These are phyloP conservation scores for Cyclostephanos invisitatus DNA, from an alignment of 108 stramenopile genomes.

Conservation along the genomic window DNA sequence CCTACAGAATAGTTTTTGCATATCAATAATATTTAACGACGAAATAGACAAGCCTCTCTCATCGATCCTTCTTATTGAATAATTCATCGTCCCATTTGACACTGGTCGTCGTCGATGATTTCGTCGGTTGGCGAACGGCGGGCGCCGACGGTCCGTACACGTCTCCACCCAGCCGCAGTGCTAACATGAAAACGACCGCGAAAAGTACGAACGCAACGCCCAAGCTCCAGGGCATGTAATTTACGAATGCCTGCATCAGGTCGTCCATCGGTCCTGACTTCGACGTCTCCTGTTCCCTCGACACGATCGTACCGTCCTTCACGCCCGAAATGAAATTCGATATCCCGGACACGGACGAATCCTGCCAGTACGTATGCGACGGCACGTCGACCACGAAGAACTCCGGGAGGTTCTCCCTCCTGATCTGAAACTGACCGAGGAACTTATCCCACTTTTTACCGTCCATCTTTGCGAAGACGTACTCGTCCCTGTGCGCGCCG, in stretches of 20 bases:
- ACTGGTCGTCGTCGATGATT: too few species aligned
- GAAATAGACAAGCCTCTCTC: not conserved
- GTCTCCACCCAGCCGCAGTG: not conserved
- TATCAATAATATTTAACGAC: too few species aligned
- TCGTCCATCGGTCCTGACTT: slow-evolving; percentile 29
- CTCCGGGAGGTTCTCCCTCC: slow-evolving; percentile 59
- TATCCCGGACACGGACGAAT: slow-evolving; percentile 40
- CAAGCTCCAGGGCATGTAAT: slow-evolving; percentile 56
- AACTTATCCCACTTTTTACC: slow-evolving; percentile 77
- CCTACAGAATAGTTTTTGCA: too few species aligned
- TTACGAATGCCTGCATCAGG: slow-evolving; percentile 32
- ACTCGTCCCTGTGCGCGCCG: slow-evolving; percentile 48
- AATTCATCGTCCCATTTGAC: not conserved
- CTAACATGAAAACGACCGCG: slow-evolving; percentile 28
- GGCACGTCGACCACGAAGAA: slow-evolving; percentile 70
- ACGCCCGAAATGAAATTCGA: slow-evolving; percentile 39
- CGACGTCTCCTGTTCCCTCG: slow-evolving; percentile 27
- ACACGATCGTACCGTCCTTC: slow-evolving; percentile 36
- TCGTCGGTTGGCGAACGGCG: not conserved
- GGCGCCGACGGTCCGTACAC: not conserved
- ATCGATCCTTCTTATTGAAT: not conserved
- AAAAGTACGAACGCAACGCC: slow-evolving; percentile 28
- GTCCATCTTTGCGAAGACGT: slow-evolving; percentile 77
- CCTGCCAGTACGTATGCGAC: slow-evolving; percentile 67
- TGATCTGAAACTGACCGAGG: slow-evolving; percentile 66